A percentile compares a stretch with the other conserved stretches of the same genome.
phyloP scores from a whole-genome alignment of 1,139 yeast genomes.

The Debaryomycetaceae sp. region DNA sequence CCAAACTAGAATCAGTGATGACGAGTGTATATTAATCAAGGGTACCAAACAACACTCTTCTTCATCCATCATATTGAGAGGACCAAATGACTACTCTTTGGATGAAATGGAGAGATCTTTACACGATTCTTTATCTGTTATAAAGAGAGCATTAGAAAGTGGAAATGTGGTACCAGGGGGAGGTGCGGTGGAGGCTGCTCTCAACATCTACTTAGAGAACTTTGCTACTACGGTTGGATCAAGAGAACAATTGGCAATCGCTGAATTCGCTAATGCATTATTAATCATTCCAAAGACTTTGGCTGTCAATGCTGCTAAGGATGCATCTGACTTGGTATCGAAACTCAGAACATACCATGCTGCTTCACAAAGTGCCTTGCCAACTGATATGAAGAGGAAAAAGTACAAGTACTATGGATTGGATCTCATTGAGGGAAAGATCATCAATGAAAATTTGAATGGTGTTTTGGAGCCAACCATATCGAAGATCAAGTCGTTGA shows the following conservation, averaged over 20 bases:
- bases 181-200: constrained; percentile 96
- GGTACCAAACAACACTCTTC: constrained; percentile 95
- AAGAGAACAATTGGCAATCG: constrained; percentile 96
- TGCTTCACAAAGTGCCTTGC: constrained; percentile 84
- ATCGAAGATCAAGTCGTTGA: constrained; percentile 86
- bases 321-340: constrained; percentile 90
- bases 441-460: constrained; percentile 75
- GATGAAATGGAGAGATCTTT: constrained; percentile 98
- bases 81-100: constrained; percentile 91
- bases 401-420: constrained; percentile 88
- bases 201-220: constrained; percentile 91
- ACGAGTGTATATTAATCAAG: constrained; percentile 91
- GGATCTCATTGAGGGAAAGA: constrained; percentile 86
- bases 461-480: constrained; percentile 97
- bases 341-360: constrained; percentile 96
- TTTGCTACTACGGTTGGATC: constrained; percentile 98
- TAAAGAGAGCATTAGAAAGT: constrained; percentile 92
- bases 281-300: constrained; percentile 93
- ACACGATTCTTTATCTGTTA: constrained; percentile 92
- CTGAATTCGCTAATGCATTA: constrained; percentile 91
- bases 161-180: constrained; percentile 98
- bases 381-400: constrained; percentile 77
- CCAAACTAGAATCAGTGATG: constrained; percentile 91
- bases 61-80: constrained; percentile 88
- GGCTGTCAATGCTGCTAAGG: constrained; percentile 97